A percentile compares a stretch with the other conserved stretches of the same genome.
Conservation (phyloP, 305 asterid species). For the Fraxinus angustifolia region DNA sequence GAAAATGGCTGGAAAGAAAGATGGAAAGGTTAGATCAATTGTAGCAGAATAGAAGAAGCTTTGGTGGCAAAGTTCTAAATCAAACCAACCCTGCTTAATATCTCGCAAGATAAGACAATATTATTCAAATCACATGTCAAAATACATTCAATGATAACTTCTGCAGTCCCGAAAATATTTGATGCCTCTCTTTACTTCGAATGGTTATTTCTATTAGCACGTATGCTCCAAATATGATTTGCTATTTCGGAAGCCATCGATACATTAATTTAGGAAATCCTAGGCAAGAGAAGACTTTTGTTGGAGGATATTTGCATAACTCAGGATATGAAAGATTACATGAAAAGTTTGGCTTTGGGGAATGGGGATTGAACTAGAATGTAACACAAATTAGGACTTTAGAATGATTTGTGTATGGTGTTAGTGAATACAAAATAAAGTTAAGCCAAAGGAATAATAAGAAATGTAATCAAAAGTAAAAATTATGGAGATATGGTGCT, state of each 20-base stretch:
- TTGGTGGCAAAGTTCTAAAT: not conserved
- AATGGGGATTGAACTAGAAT: not conserved
- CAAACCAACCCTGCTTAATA: not conserved
- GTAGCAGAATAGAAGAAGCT: not conserved
- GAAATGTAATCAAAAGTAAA: not conserved
- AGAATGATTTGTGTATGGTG: not conserved
- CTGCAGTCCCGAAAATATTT: not conserved
- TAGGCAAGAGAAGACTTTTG: not conserved
- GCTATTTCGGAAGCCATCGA: not conserved
- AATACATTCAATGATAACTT: not conserved
- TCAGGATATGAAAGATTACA: not conserved
- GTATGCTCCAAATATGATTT: not conserved
- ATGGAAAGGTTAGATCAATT: not conserved
- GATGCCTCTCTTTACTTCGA: not conserved
- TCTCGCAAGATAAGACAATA: not conserved
- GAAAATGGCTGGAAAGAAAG: constrained; percentile 7
- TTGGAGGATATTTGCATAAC: not conserved
- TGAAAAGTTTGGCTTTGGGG: not conserved
- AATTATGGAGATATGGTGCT: not conserved
- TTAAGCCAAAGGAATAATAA: not conserved
- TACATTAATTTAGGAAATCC: not conserved
- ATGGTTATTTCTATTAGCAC: not conserved
- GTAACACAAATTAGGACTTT: not conserved
- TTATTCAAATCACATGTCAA: not conserved
- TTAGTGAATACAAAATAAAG: not conserved